Conservation (phyloP, 2,329 filamentous ascomycete genomes). For the Beauveria medogensis region DNA sequence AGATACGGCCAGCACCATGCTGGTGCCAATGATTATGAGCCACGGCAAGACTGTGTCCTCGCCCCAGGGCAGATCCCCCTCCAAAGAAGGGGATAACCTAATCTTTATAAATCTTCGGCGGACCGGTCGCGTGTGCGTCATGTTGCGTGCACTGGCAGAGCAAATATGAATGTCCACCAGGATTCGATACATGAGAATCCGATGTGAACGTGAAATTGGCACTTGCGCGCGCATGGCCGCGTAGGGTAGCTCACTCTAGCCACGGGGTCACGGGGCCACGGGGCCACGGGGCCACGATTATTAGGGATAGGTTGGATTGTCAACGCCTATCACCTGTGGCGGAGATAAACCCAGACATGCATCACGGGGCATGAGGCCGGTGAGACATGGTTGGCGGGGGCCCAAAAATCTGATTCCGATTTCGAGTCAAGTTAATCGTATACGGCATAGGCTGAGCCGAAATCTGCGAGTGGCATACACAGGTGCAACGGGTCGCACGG, state of each 20-base stretch:
- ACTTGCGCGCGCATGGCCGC: not conserved
- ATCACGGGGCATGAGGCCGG: conserved; percentile 1
- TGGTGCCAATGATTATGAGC: not conserved
- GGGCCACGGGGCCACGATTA: too few relatives aligned
- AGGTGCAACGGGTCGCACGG: not conserved
- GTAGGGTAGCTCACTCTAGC: not conserved
- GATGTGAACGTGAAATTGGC: not conserved
- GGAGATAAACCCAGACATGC: conserved; percentile 5
- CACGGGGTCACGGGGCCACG: not conserved
- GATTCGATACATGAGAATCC: not conserved
- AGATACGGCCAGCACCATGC: not conserved
- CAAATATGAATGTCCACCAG: not conserved
- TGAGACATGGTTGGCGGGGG: not conserved
- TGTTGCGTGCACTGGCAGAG: not conserved
- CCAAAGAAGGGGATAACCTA: not conserved
- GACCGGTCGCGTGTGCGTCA: not conserved
- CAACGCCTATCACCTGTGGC: not conserved
- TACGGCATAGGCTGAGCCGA: not conserved
- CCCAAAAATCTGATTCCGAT: not conserved
- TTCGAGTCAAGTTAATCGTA: not conserved
- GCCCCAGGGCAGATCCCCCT: not conserved
- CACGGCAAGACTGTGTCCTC: not conserved
- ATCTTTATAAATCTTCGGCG: not conserved
- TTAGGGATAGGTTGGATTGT: not conserved
- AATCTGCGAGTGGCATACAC: not conserved